phyloP scores from a whole-genome alignment of 2,329 filamentous ascomycete species.

The Nigrospora sphaerica region DNA sequence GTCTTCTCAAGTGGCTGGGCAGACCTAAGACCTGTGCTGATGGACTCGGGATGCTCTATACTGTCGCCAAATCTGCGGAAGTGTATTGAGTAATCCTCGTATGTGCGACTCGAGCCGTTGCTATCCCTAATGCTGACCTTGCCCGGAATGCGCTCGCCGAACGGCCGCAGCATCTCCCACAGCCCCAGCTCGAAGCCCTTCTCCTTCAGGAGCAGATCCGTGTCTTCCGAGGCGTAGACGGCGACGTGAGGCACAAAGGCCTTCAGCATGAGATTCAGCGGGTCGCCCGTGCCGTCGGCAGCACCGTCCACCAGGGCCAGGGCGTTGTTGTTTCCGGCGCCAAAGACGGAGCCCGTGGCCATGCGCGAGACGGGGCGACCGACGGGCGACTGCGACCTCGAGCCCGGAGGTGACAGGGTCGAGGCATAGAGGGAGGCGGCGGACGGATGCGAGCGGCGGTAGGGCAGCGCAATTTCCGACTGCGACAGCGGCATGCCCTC shows the following conservation, averaged over 20 bases:
- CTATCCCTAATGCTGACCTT: conserved; percentile 90
- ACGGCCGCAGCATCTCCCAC: conserved; percentile 80
- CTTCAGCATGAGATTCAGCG: conserved; percentile 63
- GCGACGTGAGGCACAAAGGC: conserved; percentile 87
- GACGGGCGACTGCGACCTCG: conserved; percentile 61
- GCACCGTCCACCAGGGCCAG: conserved; percentile 32
- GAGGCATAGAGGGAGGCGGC: conserved; percentile 58
- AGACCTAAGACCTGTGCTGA: conserved; percentile 24
- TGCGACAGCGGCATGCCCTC: conserved; percentile 37
- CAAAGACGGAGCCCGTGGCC: conserved; percentile 51
- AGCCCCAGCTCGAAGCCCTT: conserved; percentile 83
- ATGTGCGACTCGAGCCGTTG: conserved; percentile 71
- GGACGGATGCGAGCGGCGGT: conserved; percentile 47
- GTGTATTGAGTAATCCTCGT: conserved; percentile 85
- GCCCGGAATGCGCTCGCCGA: conserved; percentile 80
- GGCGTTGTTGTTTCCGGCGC: conserved; percentile 34
- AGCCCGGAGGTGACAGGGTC: conserved; percentile 60
- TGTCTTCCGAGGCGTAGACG: conserved; percentile 80
- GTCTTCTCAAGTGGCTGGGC: conserved; percentile 12
- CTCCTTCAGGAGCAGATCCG: conserved; percentile 67
- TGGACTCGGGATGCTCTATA: conserved; percentile 41
- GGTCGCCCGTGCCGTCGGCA: conserved; percentile 43
- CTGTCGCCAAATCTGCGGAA: conserved; percentile 67
- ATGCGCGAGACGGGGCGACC: conserved; percentile 50
- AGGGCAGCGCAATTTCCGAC: conserved; percentile 47